These are phyloP conservation scores for Mesembryanthemum crystallinum DNA, from an alignment of 148 eudicot genomes.

Conservation along the genomic window DNA sequence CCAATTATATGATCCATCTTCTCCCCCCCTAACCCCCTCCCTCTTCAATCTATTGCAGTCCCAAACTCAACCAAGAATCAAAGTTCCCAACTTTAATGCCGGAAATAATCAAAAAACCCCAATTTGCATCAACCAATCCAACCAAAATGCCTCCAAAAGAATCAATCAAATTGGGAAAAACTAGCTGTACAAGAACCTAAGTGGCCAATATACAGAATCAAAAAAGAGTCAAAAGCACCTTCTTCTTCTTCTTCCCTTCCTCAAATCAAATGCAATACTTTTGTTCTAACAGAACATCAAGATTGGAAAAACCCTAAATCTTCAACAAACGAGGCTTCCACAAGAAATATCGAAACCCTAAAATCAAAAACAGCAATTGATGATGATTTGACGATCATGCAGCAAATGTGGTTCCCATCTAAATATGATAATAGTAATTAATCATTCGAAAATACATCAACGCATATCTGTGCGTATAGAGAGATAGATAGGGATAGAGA, in stretches of 20 bases:
- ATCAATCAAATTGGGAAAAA: constrained; percentile 19
- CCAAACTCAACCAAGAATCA: constrained; percentile 20
- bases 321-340: neutral
- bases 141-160: neutral
- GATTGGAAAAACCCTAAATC: constrained; percentile 33
- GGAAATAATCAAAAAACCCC: constrained; percentile 5
- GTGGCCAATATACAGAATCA: constrained; percentile 5
- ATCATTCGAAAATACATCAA: neutral
- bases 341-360: constrained; percentile 27
- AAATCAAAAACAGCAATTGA: constrained; percentile 16
- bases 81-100: constrained; percentile 13
- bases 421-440: neutral
- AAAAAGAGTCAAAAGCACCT: neutral
- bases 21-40: neutral
- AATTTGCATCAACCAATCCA: neutral
- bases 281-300: constrained; percentile 2
- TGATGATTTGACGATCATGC: constrained; percentile 14
- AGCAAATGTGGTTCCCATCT: constrained; percentile 6
- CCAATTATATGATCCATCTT: constrained; percentile 78
- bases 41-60: constrained; percentile 16
- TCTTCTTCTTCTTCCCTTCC: neutral
- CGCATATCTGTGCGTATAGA: constrained; percentile 17
- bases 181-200: constrained; percentile 22
- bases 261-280: constrained; percentile 5
- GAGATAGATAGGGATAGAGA: constrained; percentile 13